Conservation (phyloP, 2,329 filamentous ascomycete genomes). For the Zasmidium angulare region DNA sequence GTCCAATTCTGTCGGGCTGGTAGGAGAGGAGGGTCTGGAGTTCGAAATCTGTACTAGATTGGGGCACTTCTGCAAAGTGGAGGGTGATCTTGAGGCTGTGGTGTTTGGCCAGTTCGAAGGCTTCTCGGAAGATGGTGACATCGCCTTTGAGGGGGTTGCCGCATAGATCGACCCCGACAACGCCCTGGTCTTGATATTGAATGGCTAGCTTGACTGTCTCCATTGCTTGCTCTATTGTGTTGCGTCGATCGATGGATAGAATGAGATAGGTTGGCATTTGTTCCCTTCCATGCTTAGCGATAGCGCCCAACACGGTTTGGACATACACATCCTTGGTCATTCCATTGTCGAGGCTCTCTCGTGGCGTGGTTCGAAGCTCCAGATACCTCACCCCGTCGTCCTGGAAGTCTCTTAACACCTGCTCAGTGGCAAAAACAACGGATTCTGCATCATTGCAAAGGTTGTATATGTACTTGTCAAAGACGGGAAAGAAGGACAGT, state of each 20-base stretch:
- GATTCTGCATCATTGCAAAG: constrained; percentile 61
- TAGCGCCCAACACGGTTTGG: constrained; percentile 62
- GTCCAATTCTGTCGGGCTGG: constrained; percentile 68
- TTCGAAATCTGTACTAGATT: constrained; percentile 59
- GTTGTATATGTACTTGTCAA: constrained; percentile 76
- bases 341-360: constrained; percentile 54
- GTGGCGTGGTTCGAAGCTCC: constrained; percentile 77
- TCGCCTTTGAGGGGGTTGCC: constrained; percentile 68
- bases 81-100: constrained; percentile 65
- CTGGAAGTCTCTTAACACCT: constrained; percentile 66
- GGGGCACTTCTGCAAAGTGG: constrained; percentile 72
- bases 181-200: constrained; percentile 47
- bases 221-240: constrained; percentile 58
- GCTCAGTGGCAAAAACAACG: constrained; percentile 60
- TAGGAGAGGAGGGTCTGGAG: constrained; percentile 64
- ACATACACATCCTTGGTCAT: constrained; percentile 67
- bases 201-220: constrained; percentile 65
- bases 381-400: constrained; percentile 73
- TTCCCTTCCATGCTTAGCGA: constrained; percentile 50
- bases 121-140: constrained; percentile 58
- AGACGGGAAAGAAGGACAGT: constrained; percentile 71
- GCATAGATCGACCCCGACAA: constrained; percentile 77
- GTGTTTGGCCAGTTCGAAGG: constrained; percentile 58
- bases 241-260: constrained; percentile 71
- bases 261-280: constrained; percentile 55